These are phyloP conservation scores for Triglochin maritima DNA, from an alignment of 106 monocot genomes.

Conservation along the genomic window DNA sequence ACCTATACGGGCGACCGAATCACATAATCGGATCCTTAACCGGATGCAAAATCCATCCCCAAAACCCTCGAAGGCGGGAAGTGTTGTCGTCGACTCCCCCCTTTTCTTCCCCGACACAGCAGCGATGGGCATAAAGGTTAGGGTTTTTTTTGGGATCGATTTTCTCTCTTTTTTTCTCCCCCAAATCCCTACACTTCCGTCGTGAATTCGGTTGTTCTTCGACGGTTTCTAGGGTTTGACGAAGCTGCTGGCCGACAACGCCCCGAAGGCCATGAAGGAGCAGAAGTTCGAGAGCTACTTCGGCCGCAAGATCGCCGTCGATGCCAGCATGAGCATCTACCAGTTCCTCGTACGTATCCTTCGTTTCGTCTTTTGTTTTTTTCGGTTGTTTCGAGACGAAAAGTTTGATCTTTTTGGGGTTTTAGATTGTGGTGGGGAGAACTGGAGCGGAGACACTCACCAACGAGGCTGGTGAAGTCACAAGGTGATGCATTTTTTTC, in stretches of 20 bases:
- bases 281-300: slow-evolving; percentile 83
- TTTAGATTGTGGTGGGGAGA: slow-evolving; percentile 92
- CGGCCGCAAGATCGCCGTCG: slow-evolving; percentile 84
- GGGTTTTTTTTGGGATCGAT: slow-evolving; percentile 1
- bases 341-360: slow-evolving; percentile 69
- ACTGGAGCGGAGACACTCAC: slow-evolving; percentile 71
- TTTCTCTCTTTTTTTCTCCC: neutral
- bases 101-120: neutral
- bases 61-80: too few relatives aligned
- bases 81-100: too few relatives aligned
- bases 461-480: slow-evolving; percentile 96
- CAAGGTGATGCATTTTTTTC: slow-evolving; percentile 33
- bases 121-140: slow-evolving; percentile 62
- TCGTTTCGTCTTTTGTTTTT: slow-evolving; percentile 1
- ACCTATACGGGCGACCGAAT: too few relatives aligned
- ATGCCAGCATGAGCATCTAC: slow-evolving; percentile 98
- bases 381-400: neutral
- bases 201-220: neutral
- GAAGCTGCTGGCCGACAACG: slow-evolving; percentile 86
- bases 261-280: slow-evolving; percentile 76
- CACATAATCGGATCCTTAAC: too few relatives aligned
- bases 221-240: slow-evolving; percentile 69
- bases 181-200: neutral
- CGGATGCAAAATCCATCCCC: too few relatives aligned
- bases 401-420: neutral